A percentile compares a stretch with the other conserved stretches of the same genome.
These are phyloP conservation scores for Hyphopichia pseudoburtonii DNA, from an alignment of 1,139 yeast species.

Conservation along the genomic window DNA sequence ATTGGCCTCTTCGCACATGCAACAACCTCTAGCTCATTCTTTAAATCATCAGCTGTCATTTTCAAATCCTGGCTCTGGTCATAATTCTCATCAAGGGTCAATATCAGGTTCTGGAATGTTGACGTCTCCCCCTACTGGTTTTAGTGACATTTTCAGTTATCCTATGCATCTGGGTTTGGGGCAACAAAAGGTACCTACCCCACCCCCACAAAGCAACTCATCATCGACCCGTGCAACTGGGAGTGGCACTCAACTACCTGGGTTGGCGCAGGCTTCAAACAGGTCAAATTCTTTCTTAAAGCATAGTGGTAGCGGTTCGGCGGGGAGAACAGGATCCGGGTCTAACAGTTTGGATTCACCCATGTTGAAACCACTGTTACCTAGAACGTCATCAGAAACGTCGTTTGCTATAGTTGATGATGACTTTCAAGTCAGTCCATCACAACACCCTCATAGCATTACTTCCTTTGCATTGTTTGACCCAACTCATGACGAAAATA, in stretches of 20 bases:
- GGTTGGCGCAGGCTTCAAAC: slow-evolving; percentile 3
- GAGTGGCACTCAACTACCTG: slow-evolving; percentile 1
- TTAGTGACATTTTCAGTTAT: slow-evolving; percentile 6
- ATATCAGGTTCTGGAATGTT: not conserved
- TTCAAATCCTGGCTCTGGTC: not conserved
- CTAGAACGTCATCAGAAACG: slow-evolving; percentile 52
- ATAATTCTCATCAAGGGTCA: slow-evolving; percentile 1
- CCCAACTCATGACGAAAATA: slow-evolving; percentile 53
- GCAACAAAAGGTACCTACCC: slow-evolving; percentile 1
- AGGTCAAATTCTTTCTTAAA: slow-evolving; percentile 4
- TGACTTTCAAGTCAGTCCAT: slow-evolving; percentile 31
- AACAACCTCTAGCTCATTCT: slow-evolving; percentile 1
- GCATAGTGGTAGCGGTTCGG: slow-evolving; percentile 1
- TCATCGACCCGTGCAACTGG: not conserved
- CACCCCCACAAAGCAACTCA: not conserved
- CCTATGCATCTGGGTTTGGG: slow-evolving; percentile 8
- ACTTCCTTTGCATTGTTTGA: slow-evolving; percentile 66
- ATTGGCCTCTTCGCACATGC: slow-evolving; percentile 6
- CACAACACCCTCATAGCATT: slow-evolving; percentile 22
- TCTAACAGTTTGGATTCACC: slow-evolving; percentile 52
- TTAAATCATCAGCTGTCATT: slow-evolving; percentile 4
- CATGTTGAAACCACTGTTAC: slow-evolving; percentile 43
- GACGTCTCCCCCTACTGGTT: slow-evolving; percentile 9
- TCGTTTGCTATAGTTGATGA: slow-evolving; percentile 58
- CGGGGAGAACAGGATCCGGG: slow-evolving; percentile 20